Conservation (phyloP, 805 yeast species). For the Yarrowia deformans region DNA sequence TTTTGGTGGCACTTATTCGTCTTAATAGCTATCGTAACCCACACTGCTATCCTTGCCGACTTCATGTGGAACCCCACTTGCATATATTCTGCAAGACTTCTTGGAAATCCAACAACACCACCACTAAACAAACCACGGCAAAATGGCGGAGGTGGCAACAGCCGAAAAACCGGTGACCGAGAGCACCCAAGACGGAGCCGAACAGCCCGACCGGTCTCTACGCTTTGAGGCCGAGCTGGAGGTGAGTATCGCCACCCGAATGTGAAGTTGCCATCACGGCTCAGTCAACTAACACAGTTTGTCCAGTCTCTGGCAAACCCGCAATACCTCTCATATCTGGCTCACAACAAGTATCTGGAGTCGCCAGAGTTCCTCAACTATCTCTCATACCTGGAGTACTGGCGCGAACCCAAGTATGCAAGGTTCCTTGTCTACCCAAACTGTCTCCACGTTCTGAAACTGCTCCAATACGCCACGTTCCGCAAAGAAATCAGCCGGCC, state of each 20-base stretch:
- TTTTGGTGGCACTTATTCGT: background rate
- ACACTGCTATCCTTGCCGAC: background rate
- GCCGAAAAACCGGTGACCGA: constrained; percentile 5
- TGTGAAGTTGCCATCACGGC: constrained; percentile 47
- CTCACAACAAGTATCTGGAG: constrained; percentile 80
- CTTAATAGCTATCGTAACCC: no score
- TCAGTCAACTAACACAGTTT: constrained; percentile 54
- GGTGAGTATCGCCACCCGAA: constrained; percentile 59
- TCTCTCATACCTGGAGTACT: constrained; percentile 81
- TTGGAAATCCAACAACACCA: constrained; percentile 22
- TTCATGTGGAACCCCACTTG: constrained; percentile 11
- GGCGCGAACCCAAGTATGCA: constrained; percentile 77
- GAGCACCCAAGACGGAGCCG: background rate
- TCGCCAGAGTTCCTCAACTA: constrained; percentile 77
- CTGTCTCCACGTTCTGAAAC: constrained; percentile 78
- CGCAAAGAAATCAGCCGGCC: constrained; percentile 53
- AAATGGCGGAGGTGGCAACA: constrained; percentile 37
- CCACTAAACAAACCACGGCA: background rate
- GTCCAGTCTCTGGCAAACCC: constrained; percentile 92
- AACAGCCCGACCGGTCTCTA: constrained; percentile 56
- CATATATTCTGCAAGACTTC: constrained; percentile 27
- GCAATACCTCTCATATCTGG: constrained; percentile 83
- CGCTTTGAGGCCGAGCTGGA: constrained; percentile 91
- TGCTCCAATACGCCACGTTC: constrained; percentile 56
- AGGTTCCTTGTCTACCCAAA: constrained; percentile 82